Evolutionary conservation across 1,139 yeast genomes (phyloP).

Genomic region (Pichia sp.): DNA sequence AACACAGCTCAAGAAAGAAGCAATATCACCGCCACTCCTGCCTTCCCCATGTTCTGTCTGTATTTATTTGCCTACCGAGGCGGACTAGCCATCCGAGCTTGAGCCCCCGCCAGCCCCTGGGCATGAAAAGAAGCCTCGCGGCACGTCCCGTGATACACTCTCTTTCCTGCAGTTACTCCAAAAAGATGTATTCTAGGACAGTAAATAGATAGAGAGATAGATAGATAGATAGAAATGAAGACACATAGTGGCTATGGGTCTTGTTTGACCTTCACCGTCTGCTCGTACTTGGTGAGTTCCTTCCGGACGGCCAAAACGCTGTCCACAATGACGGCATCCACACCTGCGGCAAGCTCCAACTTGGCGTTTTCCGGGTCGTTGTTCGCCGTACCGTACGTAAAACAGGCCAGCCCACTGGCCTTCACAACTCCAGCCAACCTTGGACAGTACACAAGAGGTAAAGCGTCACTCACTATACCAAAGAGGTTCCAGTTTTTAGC

Average conservation of each 20-base stretch:
- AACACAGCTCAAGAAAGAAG: background rate
- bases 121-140: background rate
- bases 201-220: background rate
- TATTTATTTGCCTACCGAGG: background rate
- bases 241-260: background rate
- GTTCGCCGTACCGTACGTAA: slow-evolving; percentile 82
- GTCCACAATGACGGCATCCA: slow-evolving; percentile 96
- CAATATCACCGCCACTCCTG: background rate
- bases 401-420: slow-evolving; percentile 87
- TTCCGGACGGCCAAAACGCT: slow-evolving; percentile 89
- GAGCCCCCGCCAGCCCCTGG: background rate
- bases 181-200: too few relatives aligned
- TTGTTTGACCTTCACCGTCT: background rate
- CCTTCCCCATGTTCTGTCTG: background rate
- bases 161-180: background rate
- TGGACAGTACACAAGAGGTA: slow-evolving; percentile 81
- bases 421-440: slow-evolving; percentile 85
- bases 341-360: slow-evolving; percentile 88
- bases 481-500: slow-evolving; percentile 88
- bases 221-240: background rate
- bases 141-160: background rate
- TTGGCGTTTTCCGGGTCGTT: slow-evolving; percentile 83
- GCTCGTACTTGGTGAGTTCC: slow-evolving; percentile 52
- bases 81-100: background rate
- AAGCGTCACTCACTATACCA: slow-evolving; percentile 89